Base-by-base conservation (phyloP, 2,329 filamentous ascomycete genomes). In the Diaporthe capsici region DNA sequence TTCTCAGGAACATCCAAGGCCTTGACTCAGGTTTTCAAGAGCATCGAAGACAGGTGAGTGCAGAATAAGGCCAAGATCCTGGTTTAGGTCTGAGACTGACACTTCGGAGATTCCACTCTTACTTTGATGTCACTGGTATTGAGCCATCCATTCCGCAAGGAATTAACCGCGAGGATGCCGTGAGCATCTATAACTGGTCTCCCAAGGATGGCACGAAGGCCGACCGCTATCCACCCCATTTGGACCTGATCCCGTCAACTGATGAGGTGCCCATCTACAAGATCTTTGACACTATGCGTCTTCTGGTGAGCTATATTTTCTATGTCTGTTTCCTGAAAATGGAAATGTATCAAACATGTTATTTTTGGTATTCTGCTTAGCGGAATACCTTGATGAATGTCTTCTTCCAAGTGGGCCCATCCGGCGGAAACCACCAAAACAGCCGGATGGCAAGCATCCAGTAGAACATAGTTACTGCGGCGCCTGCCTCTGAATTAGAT, bases 171-270 rank as follows among this genome's bases (percentile, higher is more conserved):
- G 63, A 68, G 42, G 63, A 68, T 31, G 42, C 37, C 42, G 42
- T 49, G n/a, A 68, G 63, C 63, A 68, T 68, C 12, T 68, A 68
- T 44, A 47, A 68, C 3, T 68, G 63, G 63, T 68, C 63, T 49
- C 42, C 44, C 25, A 68, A 68, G 63, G 20, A 12, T 25, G 63
- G 63, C 31, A 4, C 39, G 2, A 20, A 49, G 1, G 63, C 63
- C 15, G 63, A 68, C 42, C 34, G 34, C 15, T 68, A 49, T 31
- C 63, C 63, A 25, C 63, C 63, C n/a, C 63, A 68, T 22, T 34
- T 68, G n/a, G 22, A 31, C 25, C 37, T 68, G 42, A 68, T 68
- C 13, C 63, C 63, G 4, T 31, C n/a, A 28, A 34, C 42, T 1
- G 63, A 68, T 34, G 39, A 44, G n/a, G 25, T 47, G 25, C 28